phyloP scores from a whole-genome alignment of 331 rosid species.

The Rosa hybrid region DNA sequence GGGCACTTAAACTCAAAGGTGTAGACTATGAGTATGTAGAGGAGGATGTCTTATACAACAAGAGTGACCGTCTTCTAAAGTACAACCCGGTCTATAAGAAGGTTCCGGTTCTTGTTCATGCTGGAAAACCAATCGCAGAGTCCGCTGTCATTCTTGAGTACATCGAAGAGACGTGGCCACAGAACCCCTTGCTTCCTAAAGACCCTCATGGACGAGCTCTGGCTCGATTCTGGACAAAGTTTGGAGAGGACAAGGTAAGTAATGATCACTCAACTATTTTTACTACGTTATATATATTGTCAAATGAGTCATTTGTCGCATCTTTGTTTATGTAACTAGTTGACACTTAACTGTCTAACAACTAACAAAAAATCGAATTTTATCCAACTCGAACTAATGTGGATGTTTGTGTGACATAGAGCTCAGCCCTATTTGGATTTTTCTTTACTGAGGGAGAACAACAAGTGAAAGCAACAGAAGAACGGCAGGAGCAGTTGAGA shows the following conservation, averaged over 20 bases:
- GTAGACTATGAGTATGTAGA: slow-evolving; percentile 20
- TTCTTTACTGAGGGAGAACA: slow-evolving; percentile 21
- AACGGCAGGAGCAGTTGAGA: slow-evolving; percentile 1
- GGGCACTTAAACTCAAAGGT: slow-evolving; percentile 22
- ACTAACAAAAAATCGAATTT: neutral
- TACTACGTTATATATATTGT: no score
- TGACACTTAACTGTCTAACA: no score
- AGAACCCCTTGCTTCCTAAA: slow-evolving; percentile 18
- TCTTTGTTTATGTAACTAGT: no score
- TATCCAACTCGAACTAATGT: neutral
- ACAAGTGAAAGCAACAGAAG: slow-evolving; percentile 20
- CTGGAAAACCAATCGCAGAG: slow-evolving; percentile 17
- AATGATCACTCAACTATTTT: neutral
- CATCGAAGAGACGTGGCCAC: slow-evolving; percentile 23
- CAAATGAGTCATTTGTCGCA: no score
- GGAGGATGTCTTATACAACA: slow-evolving; percentile 16
- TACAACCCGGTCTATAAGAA: slow-evolving; percentile 22
- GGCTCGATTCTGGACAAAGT: slow-evolving; percentile 23
- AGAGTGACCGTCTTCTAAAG: slow-evolving; percentile 24
- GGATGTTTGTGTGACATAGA: neutral
- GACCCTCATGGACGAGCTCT: slow-evolving; percentile 17
- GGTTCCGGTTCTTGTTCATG: slow-evolving; percentile 19
- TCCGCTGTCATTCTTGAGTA: slow-evolving; percentile 18
- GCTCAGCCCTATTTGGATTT: neutral
- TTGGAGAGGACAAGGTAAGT: slow-evolving; percentile 15